Evolutionary conservation across 2,329 filamentous ascomycete genomes (phyloP).

Genomic region (Fusarium veterinarium): DNA sequence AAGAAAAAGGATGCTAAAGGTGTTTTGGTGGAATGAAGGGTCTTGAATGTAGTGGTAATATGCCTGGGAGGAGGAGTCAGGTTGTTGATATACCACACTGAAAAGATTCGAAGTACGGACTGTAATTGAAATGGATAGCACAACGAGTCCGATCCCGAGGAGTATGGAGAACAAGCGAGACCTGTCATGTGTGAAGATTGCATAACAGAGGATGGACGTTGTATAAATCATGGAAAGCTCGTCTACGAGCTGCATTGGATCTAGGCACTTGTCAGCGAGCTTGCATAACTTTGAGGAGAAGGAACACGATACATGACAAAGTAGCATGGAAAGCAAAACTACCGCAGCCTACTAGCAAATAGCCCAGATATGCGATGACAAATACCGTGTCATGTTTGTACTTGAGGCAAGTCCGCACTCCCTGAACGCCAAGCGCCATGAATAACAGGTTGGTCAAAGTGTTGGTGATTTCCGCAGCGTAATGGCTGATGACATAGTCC

Average conservation of each 20-base stretch:
- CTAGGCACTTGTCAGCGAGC: accelerated
- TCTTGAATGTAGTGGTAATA: background rate
- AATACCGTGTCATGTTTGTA: background rate
- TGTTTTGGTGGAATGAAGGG: background rate
- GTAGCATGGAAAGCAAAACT: background rate
- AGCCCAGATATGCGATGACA: background rate
- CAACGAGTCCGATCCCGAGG: background rate
- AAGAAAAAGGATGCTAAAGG: background rate
- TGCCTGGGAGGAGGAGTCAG: background rate
- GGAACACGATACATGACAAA: accelerated
- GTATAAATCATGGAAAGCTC: background rate
- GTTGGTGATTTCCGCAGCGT: background rate
- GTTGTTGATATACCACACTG: accelerated
- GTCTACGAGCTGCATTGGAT: background rate
- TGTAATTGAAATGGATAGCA: accelerated
- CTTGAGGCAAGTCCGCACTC: background rate
- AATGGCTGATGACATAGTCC: background rate
- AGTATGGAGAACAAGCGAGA: background rate
- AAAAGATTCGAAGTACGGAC: background rate
- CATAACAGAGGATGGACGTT: background rate
- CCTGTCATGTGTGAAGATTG: background rate
- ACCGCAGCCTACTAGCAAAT: background rate
- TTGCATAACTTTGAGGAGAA: accelerated
- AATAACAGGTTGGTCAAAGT: background rate
- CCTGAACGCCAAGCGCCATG: background rate